phyloP scores from a whole-genome alignment of 1,284 basidiomycete genomes.

The Apiotrichum gamsii region DNA sequence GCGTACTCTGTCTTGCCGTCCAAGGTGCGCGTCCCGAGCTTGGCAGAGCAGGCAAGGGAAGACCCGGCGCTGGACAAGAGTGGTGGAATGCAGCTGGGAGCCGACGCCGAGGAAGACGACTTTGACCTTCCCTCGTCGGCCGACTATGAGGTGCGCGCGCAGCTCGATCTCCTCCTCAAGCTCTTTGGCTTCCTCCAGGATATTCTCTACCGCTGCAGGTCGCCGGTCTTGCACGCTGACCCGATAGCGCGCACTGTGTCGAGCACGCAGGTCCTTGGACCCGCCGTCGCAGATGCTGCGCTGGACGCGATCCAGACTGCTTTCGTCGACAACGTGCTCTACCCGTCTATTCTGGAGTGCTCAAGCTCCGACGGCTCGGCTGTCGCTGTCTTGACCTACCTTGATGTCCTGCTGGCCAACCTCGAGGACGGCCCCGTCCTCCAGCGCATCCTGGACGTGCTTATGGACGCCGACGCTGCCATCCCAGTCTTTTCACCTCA shows the following conservation, averaged over 20 bases:
- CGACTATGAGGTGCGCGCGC: conserved; percentile 66
- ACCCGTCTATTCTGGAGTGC: conserved; percentile 89
- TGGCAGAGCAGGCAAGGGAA: conserved; percentile 55
- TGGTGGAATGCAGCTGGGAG: conserved; percentile 52
- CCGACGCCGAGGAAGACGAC: conserved; percentile 46
- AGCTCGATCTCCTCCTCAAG: conserved; percentile 81
- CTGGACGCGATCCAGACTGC: conserved; percentile 75
- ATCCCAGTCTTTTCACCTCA: conserved; percentile 6
- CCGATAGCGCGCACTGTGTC: conserved; percentile 12
- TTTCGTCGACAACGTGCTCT: conserved; percentile 87
- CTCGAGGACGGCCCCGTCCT: conserved; percentile 57
- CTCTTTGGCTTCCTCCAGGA: conserved; percentile 89
- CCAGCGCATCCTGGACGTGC: conserved; percentile 24
- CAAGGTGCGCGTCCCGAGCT: conserved; percentile 55
- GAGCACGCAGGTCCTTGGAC: conserved; percentile 53
- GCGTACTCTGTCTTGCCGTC: conserved; percentile 80
- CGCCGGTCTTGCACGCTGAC: conserved; percentile 22
- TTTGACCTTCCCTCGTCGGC: conserved; percentile 54
- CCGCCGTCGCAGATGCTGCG: conserved; percentile 71
- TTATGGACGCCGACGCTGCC: conserved; percentile 30
- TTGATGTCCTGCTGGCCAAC: conserved; percentile 77
- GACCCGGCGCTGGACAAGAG: conserved; percentile 58
- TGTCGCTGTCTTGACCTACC: conserved; percentile 93
- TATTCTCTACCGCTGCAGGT: conserved; percentile 50
- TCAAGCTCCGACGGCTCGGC: conserved; percentile 88